Conservation (phyloP, 2,329 filamentous ascomycete genomes). For the Scytalidium sp. region DNA sequence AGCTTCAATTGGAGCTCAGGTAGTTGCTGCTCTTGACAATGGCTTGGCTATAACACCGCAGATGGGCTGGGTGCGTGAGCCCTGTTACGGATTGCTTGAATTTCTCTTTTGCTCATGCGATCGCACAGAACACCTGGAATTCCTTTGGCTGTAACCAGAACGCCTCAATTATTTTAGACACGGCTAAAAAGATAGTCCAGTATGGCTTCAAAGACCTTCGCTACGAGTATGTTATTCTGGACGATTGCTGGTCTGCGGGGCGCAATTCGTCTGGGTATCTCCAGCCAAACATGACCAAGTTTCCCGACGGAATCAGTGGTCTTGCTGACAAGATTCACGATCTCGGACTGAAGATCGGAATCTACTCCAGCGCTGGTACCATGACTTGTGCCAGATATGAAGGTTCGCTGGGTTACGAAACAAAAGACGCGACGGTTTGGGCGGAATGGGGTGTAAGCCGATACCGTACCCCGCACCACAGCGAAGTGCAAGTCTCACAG, state of each 20-base stretch:
- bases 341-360: slow-evolving; percentile 12
- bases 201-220: slow-evolving; percentile 12
- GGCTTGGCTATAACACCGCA: slow-evolving; percentile 37
- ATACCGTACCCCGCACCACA: not conserved
- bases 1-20: not conserved
- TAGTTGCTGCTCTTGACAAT: slow-evolving; percentile 32
- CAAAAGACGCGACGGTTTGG: slow-evolving; percentile 45
- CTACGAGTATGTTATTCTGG: slow-evolving; percentile 27
- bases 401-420: slow-evolving; percentile 44
- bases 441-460: slow-evolving; percentile 39
- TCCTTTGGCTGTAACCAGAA: slow-evolving; percentile 48
- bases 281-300: slow-evolving; percentile 33
- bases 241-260: slow-evolving; percentile 46
- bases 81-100: not conserved
- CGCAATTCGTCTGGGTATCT: slow-evolving; percentile 33
- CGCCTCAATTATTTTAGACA: slow-evolving; percentile 44
- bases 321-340: slow-evolving; percentile 10
- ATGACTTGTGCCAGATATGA: slow-evolving; percentile 29
- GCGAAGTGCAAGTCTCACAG: not conserved
- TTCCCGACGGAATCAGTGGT: slow-evolving; percentile 30
- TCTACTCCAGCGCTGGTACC: slow-evolving; percentile 34
- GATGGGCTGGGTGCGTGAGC: slow-evolving; percentile 36
- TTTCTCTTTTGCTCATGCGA: slow-evolving; percentile 1
- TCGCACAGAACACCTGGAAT: slow-evolving; percentile 40
- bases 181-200: slow-evolving; percentile 15